Percentiles rank a stretch among this genome's conserved stretches.
Evolutionary conservation across 73 alveolate genomes (phyloP).

Genomic region (Effrenium voratum): DNA sequence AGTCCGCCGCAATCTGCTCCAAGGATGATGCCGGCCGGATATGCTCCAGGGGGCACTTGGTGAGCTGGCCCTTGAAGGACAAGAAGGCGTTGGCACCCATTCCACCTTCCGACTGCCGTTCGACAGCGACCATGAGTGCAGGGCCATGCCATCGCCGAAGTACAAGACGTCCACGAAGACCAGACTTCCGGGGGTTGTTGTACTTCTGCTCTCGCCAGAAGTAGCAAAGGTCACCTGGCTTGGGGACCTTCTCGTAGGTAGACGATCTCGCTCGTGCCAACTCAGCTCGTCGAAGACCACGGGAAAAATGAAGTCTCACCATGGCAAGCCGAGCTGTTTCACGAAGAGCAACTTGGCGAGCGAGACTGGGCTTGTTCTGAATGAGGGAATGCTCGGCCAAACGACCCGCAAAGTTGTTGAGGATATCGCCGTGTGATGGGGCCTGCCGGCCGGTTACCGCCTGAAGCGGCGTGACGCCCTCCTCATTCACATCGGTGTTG

Average conservation of each 20-base stretch:
- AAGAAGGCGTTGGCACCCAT: neutral
- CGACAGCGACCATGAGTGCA: neutral
- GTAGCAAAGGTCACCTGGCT: neutral
- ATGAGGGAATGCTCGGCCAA: constrained; percentile 45
- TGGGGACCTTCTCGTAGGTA: neutral
- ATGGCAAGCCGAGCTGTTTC: neutral
- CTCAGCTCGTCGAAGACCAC: neutral
- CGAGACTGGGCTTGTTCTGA: neutral
- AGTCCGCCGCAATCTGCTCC: constrained; percentile 1
- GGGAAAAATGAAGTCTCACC: constrained; percentile 11
- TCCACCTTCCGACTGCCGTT: neutral
- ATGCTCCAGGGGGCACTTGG: constrained; percentile 27
- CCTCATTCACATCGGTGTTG: constrained; percentile 9
- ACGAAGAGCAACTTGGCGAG: neutral
- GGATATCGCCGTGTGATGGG: neutral
- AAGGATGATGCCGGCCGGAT: constrained; percentile 7
- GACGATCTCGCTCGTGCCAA: neutral
- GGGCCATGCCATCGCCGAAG: constrained; percentile 46
- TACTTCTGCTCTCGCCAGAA: constrained; percentile 48
- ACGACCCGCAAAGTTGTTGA: constrained; percentile 5
- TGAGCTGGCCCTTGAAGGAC: neutral
- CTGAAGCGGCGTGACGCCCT: constrained; percentile 45
- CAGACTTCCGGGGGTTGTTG: neutral
- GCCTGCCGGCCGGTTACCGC: constrained; percentile 31
- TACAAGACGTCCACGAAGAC: neutral